Evolutionary conservation across 192 early-diverging fungal genomes (phyloP), one percentile per base, ranked within the genome.

Genomic region (Podila clonocystis): DNA sequence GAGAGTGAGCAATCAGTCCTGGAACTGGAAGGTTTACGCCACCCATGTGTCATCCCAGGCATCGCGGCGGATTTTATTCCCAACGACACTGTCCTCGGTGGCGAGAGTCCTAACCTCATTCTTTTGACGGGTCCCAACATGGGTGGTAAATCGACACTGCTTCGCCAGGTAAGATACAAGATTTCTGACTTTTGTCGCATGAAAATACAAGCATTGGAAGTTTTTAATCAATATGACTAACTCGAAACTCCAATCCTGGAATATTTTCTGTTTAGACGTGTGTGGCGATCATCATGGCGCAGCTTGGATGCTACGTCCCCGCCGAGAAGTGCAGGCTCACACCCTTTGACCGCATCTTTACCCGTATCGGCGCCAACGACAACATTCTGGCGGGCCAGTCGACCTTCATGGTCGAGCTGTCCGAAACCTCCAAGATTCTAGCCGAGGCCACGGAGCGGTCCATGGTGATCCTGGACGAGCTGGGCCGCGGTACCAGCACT

Each of bases 51-150:
- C 38, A 89, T 87, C 11, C 62, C 88, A n/a, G 90, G 88, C 2
- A 67, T 82, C 9, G 84, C 89, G 1, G 82, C 85, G 3, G 93
- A 94, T 72, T 98, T 97, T 76, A 97, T 99, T 50, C 97, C 98
- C 48, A 99, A 99, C 85, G 96, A 99, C 86, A 92, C 93, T 5
- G 72, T 84, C 49, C 87, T 99, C 2, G 96, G 96, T 8, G 88
- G 89, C 2, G 68, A 77, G 6, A 84, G 77, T 9, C 71, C 90
- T 41, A 92, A 86, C 65, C 91, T 99, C 83, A 92, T 99, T 13
- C 85, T 99, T 12, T 83, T 99, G 60, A 99, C 98, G 0, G 98
- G 98, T 26, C 97, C 98, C n/a, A 99, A 99, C 82, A 99, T 99
- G 96, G 98, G 97, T 76, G 98, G 98, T 65, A 99, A 99, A 89